Percentiles rank a stretch among this genome's conserved stretches.
phyloP scores from a whole-genome alignment of 2,329 filamentous ascomycete species.

The Diaporthe sp. region DNA sequence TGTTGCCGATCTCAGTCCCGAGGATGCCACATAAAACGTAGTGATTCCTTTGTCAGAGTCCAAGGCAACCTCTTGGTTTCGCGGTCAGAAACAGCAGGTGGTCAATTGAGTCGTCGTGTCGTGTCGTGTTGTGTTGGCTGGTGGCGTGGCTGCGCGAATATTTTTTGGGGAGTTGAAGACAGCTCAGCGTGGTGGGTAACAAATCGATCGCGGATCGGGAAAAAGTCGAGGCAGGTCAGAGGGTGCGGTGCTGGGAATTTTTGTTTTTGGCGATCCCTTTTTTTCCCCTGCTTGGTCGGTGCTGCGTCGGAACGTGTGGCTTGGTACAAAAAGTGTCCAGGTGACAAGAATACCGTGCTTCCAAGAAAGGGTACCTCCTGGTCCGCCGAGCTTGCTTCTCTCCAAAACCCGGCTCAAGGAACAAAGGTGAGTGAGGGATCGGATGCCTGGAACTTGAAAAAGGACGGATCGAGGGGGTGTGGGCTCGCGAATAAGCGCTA shows the following conservation, averaged over 20 bases:
- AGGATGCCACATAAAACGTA: slow-evolving; percentile 46
- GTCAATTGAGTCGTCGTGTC: neutral
- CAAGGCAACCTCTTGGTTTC: slow-evolving; percentile 14
- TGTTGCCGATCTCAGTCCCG: slow-evolving; percentile 47
- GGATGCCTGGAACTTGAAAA: neutral
- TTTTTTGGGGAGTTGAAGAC: slow-evolving; percentile 22
- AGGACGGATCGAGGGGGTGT: slow-evolving; percentile 27
- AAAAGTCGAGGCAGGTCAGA: slow-evolving; percentile 22
- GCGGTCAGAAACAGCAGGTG: slow-evolving; percentile 41
- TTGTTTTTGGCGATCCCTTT: slow-evolving; percentile 36
- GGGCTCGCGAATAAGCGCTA: slow-evolving; percentile 37
- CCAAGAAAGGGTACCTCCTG: slow-evolving; percentile 29
- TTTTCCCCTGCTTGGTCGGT: slow-evolving; percentile 14
- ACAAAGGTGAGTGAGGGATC: slow-evolving; percentile 29
- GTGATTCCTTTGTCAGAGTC: slow-evolving; percentile 18
- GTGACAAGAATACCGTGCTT: slow-evolving; percentile 25
- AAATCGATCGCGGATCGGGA: slow-evolving; percentile 19
- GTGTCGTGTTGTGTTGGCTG: slow-evolving; percentile 25
- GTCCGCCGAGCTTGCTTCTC: slow-evolving; percentile 22
- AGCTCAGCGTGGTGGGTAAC: slow-evolving; percentile 26
- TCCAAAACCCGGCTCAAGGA: slow-evolving; percentile 12
- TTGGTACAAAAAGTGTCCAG: slow-evolving; percentile 34
- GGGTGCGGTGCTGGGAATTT: slow-evolving; percentile 28
- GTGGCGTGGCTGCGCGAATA: slow-evolving; percentile 18
- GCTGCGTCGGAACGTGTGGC: slow-evolving; percentile 36